These are phyloP conservation scores for Globisporangium cylindrosporum DNA, from an alignment of 352 stramenopile genomes.

Conservation along the genomic window DNA sequence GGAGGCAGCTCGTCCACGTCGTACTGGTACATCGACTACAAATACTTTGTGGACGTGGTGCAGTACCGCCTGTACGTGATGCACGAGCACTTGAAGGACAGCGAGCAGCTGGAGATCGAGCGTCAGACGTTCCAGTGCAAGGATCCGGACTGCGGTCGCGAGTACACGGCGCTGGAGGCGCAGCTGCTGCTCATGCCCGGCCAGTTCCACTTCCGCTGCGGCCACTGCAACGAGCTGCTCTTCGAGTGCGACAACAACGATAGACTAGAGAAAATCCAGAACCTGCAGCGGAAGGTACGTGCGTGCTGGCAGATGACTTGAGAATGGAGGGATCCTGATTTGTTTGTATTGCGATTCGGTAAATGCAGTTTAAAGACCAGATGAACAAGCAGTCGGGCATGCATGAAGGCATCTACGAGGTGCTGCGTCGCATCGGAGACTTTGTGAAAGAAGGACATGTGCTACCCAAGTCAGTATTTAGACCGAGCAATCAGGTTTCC, in stretches of 20 bases:
- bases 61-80: slow-evolving; percentile 88
- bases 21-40: slow-evolving; percentile 93
- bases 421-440: slow-evolving; percentile 75
- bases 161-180: slow-evolving; percentile 85
- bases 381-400: slow-evolving; percentile 85
- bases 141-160: slow-evolving; percentile 76
- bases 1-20: slow-evolving; percentile 85
- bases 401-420: slow-evolving; percentile 86
- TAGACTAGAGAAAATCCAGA: slow-evolving; percentile 65
- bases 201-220: slow-evolving; percentile 82
- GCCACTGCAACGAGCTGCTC: slow-evolving; percentile 83
- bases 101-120: slow-evolving; percentile 85
- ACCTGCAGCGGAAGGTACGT: slow-evolving; percentile 69
- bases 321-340: background rate
- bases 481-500: background rate
- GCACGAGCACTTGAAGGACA: slow-evolving; percentile 84
- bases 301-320: background rate
- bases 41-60: slow-evolving; percentile 90
- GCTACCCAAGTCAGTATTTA: slow-evolving; percentile 45
- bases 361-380: slow-evolving; percentile 77
- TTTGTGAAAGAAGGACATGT: slow-evolving; percentile 75
- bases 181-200: slow-evolving; percentile 80
- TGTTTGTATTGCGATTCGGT: background rate
- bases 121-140: slow-evolving; percentile 86
- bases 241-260: slow-evolving; percentile 90